Evolutionary conservation across 2,329 filamentous ascomycete genomes (phyloP).

Genomic region (Paecilomyces fulvus): DNA sequence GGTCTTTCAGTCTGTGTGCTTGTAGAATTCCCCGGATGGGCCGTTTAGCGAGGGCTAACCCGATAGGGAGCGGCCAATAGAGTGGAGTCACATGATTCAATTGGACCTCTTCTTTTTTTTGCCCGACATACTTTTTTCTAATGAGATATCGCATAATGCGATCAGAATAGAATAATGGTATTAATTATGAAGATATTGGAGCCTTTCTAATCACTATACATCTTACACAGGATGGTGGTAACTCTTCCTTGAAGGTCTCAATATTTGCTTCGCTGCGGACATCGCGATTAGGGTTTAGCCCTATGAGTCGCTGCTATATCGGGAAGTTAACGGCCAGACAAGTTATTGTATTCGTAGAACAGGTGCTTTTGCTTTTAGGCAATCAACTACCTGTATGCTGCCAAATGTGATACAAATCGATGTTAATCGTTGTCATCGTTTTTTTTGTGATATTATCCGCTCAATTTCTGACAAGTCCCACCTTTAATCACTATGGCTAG

Average conservation of each 20-base stretch:
- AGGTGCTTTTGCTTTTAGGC: too few relatives aligned
- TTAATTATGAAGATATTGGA: background rate
- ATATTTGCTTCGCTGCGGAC: background rate
- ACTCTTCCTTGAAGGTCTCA: background rate
- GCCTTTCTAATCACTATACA: background rate
- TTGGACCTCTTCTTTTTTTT: background rate
- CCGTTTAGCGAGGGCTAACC: background rate
- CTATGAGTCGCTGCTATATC: background rate
- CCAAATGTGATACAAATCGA: too few relatives aligned
- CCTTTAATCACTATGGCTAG: too few relatives aligned
- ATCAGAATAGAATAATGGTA: background rate
- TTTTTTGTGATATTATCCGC: too few relatives aligned
- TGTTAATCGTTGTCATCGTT: too few relatives aligned
- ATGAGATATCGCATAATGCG: background rate
- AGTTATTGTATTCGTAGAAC: background rate
- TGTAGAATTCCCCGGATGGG: background rate
- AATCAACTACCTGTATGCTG: too few relatives aligned
- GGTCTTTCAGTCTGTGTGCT: slow-evolving; percentile 1
- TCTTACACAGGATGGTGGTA: background rate
- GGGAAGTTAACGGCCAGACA: background rate
- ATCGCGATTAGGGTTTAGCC: background rate
- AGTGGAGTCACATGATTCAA: background rate
- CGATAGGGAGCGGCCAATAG: background rate
- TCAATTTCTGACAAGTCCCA: too few relatives aligned
- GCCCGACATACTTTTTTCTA: background rate